Percentiles rank a stretch among this genome's conserved stretches.
phyloP scores from a whole-genome alignment of 345 rosid genomes.

The Euphorbia pulcherrima region DNA sequence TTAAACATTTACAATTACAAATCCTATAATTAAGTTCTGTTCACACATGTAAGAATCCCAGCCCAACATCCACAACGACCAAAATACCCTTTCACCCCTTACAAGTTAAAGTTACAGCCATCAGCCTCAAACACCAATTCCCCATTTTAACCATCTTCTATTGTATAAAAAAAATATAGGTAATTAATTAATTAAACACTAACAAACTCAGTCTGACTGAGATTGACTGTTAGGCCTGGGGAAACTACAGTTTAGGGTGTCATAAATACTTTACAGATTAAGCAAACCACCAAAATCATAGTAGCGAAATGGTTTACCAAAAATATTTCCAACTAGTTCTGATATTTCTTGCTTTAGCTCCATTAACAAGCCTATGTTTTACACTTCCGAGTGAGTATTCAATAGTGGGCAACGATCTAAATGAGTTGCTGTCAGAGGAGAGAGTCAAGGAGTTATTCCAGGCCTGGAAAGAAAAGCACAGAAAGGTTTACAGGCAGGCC shows the following conservation, averaged over 20 bases:
- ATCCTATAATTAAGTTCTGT: background rate
- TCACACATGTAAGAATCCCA: background rate
- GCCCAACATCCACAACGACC: background rate
- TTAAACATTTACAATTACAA: background rate
- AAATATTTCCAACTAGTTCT: slow-evolving; percentile 10
- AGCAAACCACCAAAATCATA: background rate
- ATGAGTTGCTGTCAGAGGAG: slow-evolving; percentile 40
- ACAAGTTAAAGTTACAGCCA: background rate
- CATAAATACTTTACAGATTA: slow-evolving; percentile 17
- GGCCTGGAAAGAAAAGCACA: slow-evolving; percentile 49
- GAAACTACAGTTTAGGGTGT: background rate
- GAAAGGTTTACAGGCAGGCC: slow-evolving; percentile 40
- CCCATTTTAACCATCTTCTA: slow-evolving; percentile 10
- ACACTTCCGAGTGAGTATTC: slow-evolving; percentile 44
- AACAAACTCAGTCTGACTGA: no score
- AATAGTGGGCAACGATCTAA: slow-evolving; percentile 29
- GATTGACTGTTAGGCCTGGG: slow-evolving; percentile 48
- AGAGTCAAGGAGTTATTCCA: slow-evolving; percentile 42
- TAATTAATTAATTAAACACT: no score
- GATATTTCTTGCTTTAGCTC: slow-evolving; percentile 29
- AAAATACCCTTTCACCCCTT: background rate
- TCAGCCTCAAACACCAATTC: background rate
- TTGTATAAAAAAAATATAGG: no score
- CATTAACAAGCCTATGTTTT: slow-evolving; percentile 22
- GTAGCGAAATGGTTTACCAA: slow-evolving; percentile 28